Conservation (phyloP, 495 filamentous ascomycete species). For the Talaromyces trachyspermus region DNA sequence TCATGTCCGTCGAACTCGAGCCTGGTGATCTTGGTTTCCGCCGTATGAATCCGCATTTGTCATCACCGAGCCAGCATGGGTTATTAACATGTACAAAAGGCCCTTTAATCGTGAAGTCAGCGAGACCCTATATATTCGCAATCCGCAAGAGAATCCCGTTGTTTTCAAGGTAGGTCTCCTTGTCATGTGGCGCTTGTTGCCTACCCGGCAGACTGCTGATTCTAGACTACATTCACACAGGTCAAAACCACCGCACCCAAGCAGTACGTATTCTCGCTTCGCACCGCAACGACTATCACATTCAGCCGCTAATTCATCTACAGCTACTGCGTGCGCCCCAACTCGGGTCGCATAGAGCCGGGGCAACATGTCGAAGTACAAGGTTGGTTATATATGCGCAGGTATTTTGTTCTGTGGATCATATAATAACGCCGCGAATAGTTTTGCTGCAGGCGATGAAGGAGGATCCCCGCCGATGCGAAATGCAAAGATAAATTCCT, state of each 20-base stretch:
- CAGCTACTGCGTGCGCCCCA: constrained; percentile 96
- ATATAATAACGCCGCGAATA: constrained; percentile 27
- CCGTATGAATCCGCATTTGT: constrained; percentile 50
- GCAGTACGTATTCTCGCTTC: constrained; percentile 64
- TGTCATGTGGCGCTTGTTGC: constrained; percentile 8
- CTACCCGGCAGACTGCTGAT: background rate
- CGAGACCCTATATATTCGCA: constrained; percentile 72
- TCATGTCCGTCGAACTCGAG: constrained; percentile 90
- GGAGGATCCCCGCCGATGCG: constrained; percentile 77
- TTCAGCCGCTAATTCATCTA: constrained; percentile 19
- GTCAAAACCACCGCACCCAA: constrained; percentile 99
- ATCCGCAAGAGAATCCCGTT: constrained; percentile 68
- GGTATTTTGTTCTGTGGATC: background rate
- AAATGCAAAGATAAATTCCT: constrained; percentile 98
- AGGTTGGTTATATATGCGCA: constrained; percentile 47
- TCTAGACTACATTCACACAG: no score
- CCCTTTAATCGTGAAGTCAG: constrained; percentile 89
- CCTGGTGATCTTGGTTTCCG: constrained; percentile 88
- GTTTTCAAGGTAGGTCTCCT: constrained; percentile 79
- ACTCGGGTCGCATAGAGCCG: constrained; percentile 89
- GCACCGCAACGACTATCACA: background rate
- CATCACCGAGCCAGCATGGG: constrained; percentile 7
- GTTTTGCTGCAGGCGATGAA: constrained; percentile 97
- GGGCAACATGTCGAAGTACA: constrained; percentile 85
- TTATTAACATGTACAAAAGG: constrained; percentile 48